These are phyloP conservation scores for Oryza officinalis DNA, from an alignment of 176 grass and related monocot species.

Conservation along the genomic window DNA sequence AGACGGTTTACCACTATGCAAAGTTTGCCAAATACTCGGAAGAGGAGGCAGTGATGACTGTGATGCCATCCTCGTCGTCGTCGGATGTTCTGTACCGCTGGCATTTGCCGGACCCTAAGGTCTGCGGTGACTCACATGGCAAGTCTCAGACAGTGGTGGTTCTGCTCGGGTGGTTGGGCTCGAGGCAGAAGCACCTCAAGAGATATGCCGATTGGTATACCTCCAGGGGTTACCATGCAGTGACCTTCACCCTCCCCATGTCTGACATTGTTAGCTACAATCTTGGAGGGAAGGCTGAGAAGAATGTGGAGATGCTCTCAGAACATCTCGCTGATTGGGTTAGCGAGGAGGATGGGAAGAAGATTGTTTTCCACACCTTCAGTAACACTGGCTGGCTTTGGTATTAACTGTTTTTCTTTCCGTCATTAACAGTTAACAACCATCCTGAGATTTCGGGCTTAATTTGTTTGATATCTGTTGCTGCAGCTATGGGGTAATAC, in stretches of 20 bases:
- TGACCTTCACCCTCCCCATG: slow-evolving; percentile 92
- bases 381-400: slow-evolving; percentile 96
- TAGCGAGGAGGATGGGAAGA: slow-evolving; percentile 75
- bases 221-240: slow-evolving; percentile 76
- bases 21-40: slow-evolving; percentile 42
- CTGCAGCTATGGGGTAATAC: slow-evolving; percentile 78
- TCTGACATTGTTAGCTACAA: slow-evolving; percentile 80
- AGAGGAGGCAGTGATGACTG: neutral
- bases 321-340: slow-evolving; percentile 82
- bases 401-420: slow-evolving; percentile 41
- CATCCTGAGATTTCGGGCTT: neutral
- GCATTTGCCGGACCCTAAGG: slow-evolving; percentile 74
- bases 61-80: slow-evolving; percentile 44
- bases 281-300: slow-evolving; percentile 69
- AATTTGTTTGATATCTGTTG: neutral
- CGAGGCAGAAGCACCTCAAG: slow-evolving; percentile 87
- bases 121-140: neutral
- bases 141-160: slow-evolving; percentile 78
- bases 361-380: slow-evolving; percentile 94
- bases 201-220: slow-evolving; percentile 92
- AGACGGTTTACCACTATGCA: slow-evolving; percentile 66
- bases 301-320: slow-evolving; percentile 63
- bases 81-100: slow-evolving; percentile 74
- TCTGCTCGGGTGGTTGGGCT: slow-evolving; percentile 91
- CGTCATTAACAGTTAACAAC: neutral